phyloP scores from a whole-genome alignment of 1,284 basidiomycete genomes.

The Ustilago lituana region DNA sequence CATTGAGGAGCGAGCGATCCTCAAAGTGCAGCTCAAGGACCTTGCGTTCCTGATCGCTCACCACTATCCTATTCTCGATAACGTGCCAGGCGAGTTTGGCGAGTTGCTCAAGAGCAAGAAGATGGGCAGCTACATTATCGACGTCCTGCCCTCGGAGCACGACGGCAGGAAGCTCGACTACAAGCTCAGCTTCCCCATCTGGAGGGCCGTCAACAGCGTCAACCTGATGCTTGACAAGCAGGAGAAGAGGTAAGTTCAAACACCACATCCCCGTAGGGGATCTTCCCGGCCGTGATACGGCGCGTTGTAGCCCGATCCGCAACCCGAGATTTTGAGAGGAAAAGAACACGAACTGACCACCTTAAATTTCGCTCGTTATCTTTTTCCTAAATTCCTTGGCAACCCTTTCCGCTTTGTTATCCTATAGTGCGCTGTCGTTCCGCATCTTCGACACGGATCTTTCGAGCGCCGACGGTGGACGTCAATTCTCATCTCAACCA shows the following conservation, averaged over 20 bases:
- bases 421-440: conserved; percentile 56
- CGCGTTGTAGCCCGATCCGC: not conserved
- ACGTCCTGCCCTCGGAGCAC: conserved; percentile 55
- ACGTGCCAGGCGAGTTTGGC: conserved; percentile 52
- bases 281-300: not conserved
- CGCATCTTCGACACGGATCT: conserved; percentile 63
- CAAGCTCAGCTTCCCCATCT: conserved; percentile 58
- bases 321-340: not conserved
- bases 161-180: conserved; percentile 51
- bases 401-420: conserved; percentile 1
- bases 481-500: conserved; percentile 54
- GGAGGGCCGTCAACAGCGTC: conserved; percentile 62
- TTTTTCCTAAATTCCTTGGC: too few species aligned
- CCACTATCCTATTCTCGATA: conserved; percentile 59
- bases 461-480: conserved; percentile 54
- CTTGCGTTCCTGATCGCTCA: conserved; percentile 73
- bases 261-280: not conserved
- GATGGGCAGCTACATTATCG: conserved; percentile 62
- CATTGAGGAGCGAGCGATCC: conserved; percentile 75
- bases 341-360: conserved; percentile 19
- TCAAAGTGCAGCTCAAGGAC: conserved; percentile 73
- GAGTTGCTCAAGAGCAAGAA: conserved; percentile 44
- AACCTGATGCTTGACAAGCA: conserved; percentile 67
- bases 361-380: not conserved
- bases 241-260: conserved; percentile 59